Evolutionary conservation across 306 rosid genomes (phyloP).

Genomic region (Cicer pinnatifidum): DNA sequence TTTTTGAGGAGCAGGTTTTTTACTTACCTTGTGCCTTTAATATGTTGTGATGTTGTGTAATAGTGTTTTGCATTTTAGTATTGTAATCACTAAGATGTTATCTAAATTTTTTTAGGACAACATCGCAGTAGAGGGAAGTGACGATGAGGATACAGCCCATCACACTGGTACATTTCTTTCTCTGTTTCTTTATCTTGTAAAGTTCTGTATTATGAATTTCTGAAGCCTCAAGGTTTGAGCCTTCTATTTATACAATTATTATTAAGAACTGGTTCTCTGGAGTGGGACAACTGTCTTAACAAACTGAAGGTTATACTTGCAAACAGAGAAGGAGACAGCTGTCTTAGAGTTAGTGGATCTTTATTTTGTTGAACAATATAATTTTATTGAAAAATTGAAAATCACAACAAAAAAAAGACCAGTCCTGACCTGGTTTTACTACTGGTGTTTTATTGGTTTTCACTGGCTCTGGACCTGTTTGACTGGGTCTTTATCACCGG

Average conservation of each 20-base stretch:
- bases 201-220: background rate
- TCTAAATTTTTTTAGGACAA: conserved; percentile 71
- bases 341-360: background rate
- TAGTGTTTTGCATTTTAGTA: conserved; percentile 25
- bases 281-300: conserved; percentile 1
- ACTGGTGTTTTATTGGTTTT: conserved; percentile 5
- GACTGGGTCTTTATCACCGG: background rate
- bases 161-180: conserved; percentile 53
- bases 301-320: conserved; percentile 1
- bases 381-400: no score
- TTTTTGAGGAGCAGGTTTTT: conserved; percentile 91
- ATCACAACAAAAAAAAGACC: no score
- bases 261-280: background rate
- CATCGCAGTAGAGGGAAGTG: conserved; percentile 77
- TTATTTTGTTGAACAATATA: no score
- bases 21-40: background rate
- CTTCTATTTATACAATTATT: conserved; percentile 1
- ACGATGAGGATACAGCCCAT: conserved; percentile 64
- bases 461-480: conserved; percentile 12
- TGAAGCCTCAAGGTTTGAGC: background rate
- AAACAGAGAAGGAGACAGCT: background rate
- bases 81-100: conserved; percentile 24
- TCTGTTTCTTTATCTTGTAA: conserved; percentile 20
- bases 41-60: conserved; percentile 4
- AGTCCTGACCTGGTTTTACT: no score